Percentiles rank a stretch among this genome's conserved stretches.
These are phyloP conservation scores for Exophiala bonariae DNA, from an alignment of 2,329 filamentous ascomycete species.

Conservation along the genomic window DNA sequence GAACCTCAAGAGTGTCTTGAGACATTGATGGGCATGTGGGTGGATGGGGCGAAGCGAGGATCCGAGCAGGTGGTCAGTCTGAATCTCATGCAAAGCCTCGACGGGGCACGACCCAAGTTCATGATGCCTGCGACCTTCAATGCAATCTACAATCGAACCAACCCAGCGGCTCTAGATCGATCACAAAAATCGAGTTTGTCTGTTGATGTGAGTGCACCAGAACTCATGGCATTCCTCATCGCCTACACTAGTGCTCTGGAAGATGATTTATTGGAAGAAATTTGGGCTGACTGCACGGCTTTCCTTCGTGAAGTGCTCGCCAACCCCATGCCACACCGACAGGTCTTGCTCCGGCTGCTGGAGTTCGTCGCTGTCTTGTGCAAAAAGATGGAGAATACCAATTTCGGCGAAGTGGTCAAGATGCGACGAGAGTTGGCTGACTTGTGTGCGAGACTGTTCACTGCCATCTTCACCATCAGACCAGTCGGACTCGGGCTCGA, in stretches of 20 bases:
- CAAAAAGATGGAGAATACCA: slow-evolving; percentile 96
- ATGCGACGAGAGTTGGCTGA: slow-evolving; percentile 91
- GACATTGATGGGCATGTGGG: slow-evolving; percentile 85
- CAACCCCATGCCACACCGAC: slow-evolving; percentile 92
- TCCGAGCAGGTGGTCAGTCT: slow-evolving; percentile 64
- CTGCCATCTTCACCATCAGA: slow-evolving; percentile 90
- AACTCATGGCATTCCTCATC: slow-evolving; percentile 84
- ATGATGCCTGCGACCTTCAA: slow-evolving; percentile 94
- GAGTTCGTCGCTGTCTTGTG: slow-evolving; percentile 89
- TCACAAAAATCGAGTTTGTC: slow-evolving; percentile 84
- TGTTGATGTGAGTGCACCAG: slow-evolving; percentile 76
- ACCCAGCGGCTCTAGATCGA: slow-evolving; percentile 75
- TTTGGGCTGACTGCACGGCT: slow-evolving; percentile 90
- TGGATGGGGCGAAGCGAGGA: slow-evolving; percentile 45
- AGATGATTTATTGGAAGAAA: slow-evolving; percentile 97
- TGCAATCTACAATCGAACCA: slow-evolving; percentile 91
- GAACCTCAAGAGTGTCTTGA: slow-evolving; percentile 93
- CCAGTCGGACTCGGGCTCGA: slow-evolving; percentile 70
- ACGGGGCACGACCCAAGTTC: slow-evolving; percentile 86
- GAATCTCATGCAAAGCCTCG: slow-evolving; percentile 83
- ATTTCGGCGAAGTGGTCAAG: slow-evolving; percentile 88
- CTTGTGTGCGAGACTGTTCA: slow-evolving; percentile 80
- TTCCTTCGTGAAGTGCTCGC: slow-evolving; percentile 87
- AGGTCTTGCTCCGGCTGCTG: slow-evolving; percentile 80
- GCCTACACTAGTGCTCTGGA: slow-evolving; percentile 88